A percentile compares a stretch with the other conserved stretches of the same genome.
Evolutionary conservation across 768 basidiomycete species (phyloP).

Genomic region (Boletus rubroflammeus): DNA sequence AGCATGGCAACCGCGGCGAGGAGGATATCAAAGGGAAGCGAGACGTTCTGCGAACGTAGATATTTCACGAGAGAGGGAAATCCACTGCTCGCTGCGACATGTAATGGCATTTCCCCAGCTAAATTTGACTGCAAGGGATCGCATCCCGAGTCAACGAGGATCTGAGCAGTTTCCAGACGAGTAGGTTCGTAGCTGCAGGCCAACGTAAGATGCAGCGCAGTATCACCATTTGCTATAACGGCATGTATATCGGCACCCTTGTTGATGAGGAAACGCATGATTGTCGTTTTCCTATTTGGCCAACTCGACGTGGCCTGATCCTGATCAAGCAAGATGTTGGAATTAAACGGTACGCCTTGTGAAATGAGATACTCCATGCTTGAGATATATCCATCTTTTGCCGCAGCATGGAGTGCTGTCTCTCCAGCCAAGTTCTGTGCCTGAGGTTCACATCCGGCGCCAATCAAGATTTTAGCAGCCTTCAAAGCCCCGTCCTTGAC

Average conservation of each 20-base stretch:
- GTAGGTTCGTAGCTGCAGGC: not conserved
- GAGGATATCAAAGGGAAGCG: not conserved
- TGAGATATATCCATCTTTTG: not conserved
- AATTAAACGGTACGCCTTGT: not conserved
- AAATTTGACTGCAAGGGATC: not conserved
- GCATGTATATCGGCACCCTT: not conserved
- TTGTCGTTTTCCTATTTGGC: not conserved
- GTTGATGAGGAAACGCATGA: not conserved
- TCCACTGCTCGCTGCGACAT: not conserved
- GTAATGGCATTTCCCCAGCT: not conserved
- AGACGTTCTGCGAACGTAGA: not conserved
- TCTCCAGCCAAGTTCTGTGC: not conserved
- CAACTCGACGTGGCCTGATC: not conserved
- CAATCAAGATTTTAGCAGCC: not conserved
- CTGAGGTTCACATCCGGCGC: not conserved
- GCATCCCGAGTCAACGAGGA: slow-evolving; percentile 1
- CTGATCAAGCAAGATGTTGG: not conserved
- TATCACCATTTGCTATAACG: not conserved
- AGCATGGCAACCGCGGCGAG: not conserved
- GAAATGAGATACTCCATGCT: slow-evolving; percentile 1
- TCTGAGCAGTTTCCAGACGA: not conserved
- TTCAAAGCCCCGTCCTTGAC: not conserved
- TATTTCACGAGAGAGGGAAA: not conserved
- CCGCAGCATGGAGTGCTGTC: not conserved
- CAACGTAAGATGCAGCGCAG: not conserved